Evolutionary conservation across 106 monocot genomes (phyloP), one percentile per base, ranked within the genome.

Genomic region (Narthecium ossifragum): DNA sequence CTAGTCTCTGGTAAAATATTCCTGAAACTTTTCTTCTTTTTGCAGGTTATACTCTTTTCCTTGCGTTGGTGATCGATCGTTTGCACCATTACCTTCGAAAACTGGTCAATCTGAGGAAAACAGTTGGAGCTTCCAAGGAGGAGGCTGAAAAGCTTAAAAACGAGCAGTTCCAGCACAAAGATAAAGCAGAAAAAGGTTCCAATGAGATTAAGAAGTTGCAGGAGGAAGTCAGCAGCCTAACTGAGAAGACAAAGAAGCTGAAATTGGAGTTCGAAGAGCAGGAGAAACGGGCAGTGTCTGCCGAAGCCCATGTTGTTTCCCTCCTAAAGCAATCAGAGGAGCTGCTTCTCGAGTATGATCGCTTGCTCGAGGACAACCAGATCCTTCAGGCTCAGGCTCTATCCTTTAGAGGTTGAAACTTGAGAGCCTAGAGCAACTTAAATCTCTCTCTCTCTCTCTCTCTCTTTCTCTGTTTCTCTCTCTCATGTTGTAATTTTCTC

Each of bases 281-380:
- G 6, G 87, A 84, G 61, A 84, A 63, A 40, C 68, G 66, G 6
- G 71, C 73, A 7, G 17, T 55, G 9, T 66, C 66, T 27, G 92
- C 92, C 6, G 92, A 88, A 59, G 69, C 75, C 14, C 88, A 92
- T 60, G 92, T 92, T n/a, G 33, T 61, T 1, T 65, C 84, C 8
- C 80, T 92, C 26, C 92, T 76, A 41, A 84, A 88, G 23, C 92
- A 92, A 53, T 78, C 71, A 1, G 88, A 92, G 57, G 92, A 92
- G 45, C 65, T 87, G 29, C 87, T 92, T 36, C 87, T 92, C 1
- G 91, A 91, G 60, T 91, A 91, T 4, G 91, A 92, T 45, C 79
- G 86, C 20, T 55, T 92, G 62, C 51, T 92, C 25, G 88, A 92
- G 61, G 92, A 92, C 62, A 92, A 92, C 61, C 92, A 92, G 57